phyloP scores from a whole-genome alignment of 2,329 filamentous ascomycete genomes.

The Cladosporium sp. region DNA sequence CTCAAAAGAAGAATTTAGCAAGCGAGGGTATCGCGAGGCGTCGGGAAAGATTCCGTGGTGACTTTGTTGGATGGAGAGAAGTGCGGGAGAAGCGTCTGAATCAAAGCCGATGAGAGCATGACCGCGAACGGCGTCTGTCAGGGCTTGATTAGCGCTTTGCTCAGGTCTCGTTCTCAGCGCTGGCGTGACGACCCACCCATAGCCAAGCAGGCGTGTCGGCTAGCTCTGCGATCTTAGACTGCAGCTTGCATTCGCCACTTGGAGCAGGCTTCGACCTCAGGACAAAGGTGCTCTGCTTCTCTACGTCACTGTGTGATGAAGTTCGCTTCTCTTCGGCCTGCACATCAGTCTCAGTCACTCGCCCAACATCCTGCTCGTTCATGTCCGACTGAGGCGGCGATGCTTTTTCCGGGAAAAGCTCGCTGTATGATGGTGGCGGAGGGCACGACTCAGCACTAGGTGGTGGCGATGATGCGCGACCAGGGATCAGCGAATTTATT shows the following conservation, averaged over 20 bases:
- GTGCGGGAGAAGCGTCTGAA: conserved; percentile 12
- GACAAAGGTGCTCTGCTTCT: not conserved
- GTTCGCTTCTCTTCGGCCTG: not conserved
- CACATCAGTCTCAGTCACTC: not conserved
- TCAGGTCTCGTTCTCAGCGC: not conserved
- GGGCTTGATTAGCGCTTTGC: not conserved
- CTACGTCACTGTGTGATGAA: not conserved
- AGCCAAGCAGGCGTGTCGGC: not conserved
- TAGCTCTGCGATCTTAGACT: not conserved
- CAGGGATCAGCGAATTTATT: conserved; percentile 13
- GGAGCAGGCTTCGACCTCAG: not conserved
- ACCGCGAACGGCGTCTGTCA: conserved; percentile 8
- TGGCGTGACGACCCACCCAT: conserved; percentile 6
- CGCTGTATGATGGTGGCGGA: conserved; percentile 15
- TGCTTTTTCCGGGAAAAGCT: conserved; percentile 13
- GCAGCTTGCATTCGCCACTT: not conserved
- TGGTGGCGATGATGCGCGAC: not conserved
- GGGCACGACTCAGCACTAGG: conserved; percentile 1
- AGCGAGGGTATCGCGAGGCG: not conserved
- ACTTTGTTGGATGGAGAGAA: not conserved
- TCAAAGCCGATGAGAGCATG: conserved; percentile 7
- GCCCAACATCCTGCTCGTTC: not conserved
- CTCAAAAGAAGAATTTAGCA: conserved; percentile 19
- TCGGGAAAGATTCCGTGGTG: not conserved
- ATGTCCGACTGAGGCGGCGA: too few relatives aligned